Evolutionary conservation across 2,329 filamentous ascomycete genomes (phyloP).

Genomic region (Aspergillus arachidicola): DNA sequence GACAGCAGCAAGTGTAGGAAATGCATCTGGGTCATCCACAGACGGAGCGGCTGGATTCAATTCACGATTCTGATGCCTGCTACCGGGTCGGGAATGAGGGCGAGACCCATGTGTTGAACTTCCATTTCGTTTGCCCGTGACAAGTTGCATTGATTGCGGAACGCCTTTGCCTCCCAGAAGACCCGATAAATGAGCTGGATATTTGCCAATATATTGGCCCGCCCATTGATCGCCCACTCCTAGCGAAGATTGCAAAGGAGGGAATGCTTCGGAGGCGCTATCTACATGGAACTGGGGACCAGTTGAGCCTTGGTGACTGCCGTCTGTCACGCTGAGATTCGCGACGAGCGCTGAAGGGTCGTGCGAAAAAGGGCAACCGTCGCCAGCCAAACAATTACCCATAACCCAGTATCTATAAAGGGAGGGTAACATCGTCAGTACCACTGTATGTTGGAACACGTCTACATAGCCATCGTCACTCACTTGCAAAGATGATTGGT

Average conservation of each 20-base stretch:
- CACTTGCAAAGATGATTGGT: slow-evolving; percentile 98
- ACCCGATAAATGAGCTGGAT: slow-evolving; percentile 47
- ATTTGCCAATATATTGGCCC: slow-evolving; percentile 49
- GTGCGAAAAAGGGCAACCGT: slow-evolving; percentile 95
- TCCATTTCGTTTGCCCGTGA: slow-evolving; percentile 44
- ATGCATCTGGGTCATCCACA: slow-evolving; percentile 93
- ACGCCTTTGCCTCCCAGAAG: slow-evolving; percentile 50
- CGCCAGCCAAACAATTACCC: slow-evolving; percentile 90
- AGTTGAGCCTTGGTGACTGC: slow-evolving; percentile 52
- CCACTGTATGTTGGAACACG: neutral
- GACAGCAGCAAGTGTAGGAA: slow-evolving; percentile 82
- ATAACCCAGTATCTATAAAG: slow-evolving; percentile 83
- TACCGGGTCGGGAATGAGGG: slow-evolving; percentile 79
- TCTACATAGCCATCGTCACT: slow-evolving; percentile 45
- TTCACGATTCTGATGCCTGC: slow-evolving; percentile 72
- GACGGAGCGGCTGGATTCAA: slow-evolving; percentile 69
- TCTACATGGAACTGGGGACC: slow-evolving; percentile 73
- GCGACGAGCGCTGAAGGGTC: slow-evolving; percentile 86
- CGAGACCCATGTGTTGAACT: slow-evolving; percentile 60
- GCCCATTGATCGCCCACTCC: slow-evolving; percentile 63
- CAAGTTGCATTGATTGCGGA: slow-evolving; percentile 32
- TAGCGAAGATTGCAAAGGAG: slow-evolving; percentile 66
- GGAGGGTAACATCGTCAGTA: slow-evolving; percentile 12
- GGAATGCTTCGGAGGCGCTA: slow-evolving; percentile 78
- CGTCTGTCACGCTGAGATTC: slow-evolving; percentile 72